Percentiles rank a stretch among this genome's conserved stretches.
Conservation (phyloP, 495 filamentous ascomycete species). For the Cairneyella variabilis region DNA sequence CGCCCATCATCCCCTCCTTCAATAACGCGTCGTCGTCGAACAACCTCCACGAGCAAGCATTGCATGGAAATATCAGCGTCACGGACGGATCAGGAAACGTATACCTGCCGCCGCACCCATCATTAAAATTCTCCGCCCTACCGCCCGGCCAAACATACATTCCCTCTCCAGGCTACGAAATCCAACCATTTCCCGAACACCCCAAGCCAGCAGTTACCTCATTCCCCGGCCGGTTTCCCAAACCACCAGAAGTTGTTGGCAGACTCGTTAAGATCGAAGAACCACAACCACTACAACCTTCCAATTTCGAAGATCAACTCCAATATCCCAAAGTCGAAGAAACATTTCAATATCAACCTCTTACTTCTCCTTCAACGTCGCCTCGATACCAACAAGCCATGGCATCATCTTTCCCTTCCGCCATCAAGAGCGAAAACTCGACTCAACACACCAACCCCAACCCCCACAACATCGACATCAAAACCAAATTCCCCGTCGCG, state of each 20-base stretch:
- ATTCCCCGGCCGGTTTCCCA: neutral
- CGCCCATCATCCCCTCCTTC: conserved; percentile 20
- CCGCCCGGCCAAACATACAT: conserved; percentile 1
- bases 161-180: no score
- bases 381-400: neutral
- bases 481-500: conserved; percentile 95
- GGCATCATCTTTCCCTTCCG: neutral
- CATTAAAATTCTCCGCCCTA: neutral
- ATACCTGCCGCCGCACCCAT: neutral
- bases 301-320: neutral
- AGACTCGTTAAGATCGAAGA: no score
- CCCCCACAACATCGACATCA: conserved; percentile 63
- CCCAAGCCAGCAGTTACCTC: neutral
- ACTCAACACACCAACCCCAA: conserved; percentile 24
- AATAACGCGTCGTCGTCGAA: conserved; percentile 4
- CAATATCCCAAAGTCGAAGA: neutral
- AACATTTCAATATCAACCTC: neutral
- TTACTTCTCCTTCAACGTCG: neutral
- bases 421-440: conserved; percentile 7
- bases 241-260: neutral
- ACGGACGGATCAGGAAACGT: neutral
- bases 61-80: neutral
- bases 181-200: no score
- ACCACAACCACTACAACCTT: no score
- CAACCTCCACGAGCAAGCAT: neutral